Evolutionary conservation across 192 early-diverging fungal genomes (phyloP).

Genomic region (Podila epigama): DNA sequence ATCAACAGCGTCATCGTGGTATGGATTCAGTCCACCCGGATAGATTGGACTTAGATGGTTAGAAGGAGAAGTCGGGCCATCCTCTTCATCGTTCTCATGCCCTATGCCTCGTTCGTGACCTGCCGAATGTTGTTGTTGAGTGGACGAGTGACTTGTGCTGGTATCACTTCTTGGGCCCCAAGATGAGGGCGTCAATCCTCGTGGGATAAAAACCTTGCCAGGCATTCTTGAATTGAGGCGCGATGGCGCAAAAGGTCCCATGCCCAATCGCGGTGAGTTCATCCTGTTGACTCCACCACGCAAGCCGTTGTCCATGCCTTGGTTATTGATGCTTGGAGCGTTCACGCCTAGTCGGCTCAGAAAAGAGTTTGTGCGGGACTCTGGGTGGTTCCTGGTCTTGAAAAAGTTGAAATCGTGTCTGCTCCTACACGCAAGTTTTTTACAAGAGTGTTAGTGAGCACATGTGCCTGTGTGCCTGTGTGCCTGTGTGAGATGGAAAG

Average conservation of each 20-base stretch:
- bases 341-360: conserved; percentile 29
- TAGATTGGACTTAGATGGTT: conserved; percentile 30
- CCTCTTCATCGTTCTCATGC: background rate
- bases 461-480: no score
- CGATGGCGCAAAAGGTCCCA: conserved; percentile 28
- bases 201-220: conserved; percentile 24
- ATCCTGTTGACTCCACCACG: background rate
- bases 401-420: conserved; percentile 48
- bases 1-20: conserved; percentile 49
- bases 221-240: conserved; percentile 8
- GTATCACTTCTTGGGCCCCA: background rate
- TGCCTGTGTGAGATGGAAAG: no score
- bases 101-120: background rate
- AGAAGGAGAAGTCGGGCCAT: background rate
- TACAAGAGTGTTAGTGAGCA: no score
- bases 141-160: background rate
- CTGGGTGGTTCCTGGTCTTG: conserved; percentile 33
- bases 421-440: conserved; percentile 18
- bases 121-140: background rate
- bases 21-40: conserved; percentile 36
- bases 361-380: conserved; percentile 18
- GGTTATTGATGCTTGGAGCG: background rate
- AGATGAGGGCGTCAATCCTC: background rate
- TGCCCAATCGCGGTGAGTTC: conserved; percentile 25
- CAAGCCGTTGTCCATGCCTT: background rate